These are phyloP conservation scores for Magnusiomyces sp. DNA, from an alignment of 1,139 yeast genomes.

Conservation along the genomic window DNA sequence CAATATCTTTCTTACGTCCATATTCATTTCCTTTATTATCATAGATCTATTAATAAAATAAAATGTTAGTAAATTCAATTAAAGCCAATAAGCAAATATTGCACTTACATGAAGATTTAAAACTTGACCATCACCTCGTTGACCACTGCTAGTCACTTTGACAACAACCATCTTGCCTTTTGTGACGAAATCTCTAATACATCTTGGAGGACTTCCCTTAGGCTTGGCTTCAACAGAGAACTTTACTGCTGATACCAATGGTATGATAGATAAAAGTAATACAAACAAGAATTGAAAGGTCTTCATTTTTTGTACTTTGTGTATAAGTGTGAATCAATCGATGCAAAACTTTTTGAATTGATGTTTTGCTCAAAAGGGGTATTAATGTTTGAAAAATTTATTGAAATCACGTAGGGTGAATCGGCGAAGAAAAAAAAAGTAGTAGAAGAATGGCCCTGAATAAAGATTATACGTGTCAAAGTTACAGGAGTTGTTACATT, in stretches of 20 bases:
- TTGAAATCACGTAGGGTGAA: no score
- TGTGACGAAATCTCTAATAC: conserved; percentile 84
- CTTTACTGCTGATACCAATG: conserved; percentile 27
- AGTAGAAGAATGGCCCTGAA: neutral
- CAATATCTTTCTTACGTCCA: conserved; percentile 36
- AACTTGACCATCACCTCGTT: conserved; percentile 75
- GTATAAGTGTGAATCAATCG: no score
- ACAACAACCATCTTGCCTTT: conserved; percentile 82
- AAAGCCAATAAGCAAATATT: conserved; percentile 8
- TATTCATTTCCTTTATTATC: conserved; percentile 35
- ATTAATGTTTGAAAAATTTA: no score
- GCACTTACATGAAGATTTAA: conserved; percentile 40
- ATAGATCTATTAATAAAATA: conserved; percentile 17
- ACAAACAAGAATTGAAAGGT: conserved; percentile 11
- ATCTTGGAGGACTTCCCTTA: conserved; percentile 39
- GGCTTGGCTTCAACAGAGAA: conserved; percentile 30
- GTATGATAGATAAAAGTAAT: conserved; percentile 17
- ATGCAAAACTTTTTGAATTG: no score
- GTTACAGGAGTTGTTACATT: neutral
- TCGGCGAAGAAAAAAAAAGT: neutral
- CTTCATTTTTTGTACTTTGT: conserved; percentile 2
- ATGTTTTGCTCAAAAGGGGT: no score
- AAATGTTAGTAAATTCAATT: neutral
- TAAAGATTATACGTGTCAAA: neutral
- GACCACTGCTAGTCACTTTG: conserved; percentile 64